Evolutionary conservation across 2,329 filamentous ascomycete species (phyloP).

Genomic region (Beauveria sp.): DNA sequence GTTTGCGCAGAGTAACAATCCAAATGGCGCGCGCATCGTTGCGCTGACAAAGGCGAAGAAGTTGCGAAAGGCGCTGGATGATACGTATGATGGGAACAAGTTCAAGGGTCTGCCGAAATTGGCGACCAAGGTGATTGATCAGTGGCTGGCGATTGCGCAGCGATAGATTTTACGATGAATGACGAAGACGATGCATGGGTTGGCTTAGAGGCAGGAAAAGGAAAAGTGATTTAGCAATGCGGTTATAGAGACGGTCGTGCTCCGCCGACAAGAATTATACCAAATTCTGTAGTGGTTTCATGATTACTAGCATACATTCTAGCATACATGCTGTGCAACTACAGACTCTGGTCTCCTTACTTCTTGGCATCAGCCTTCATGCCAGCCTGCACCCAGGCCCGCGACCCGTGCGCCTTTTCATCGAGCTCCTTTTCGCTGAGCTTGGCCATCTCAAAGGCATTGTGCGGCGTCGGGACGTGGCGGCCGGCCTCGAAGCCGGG

Average conservation of each 20-base stretch:
- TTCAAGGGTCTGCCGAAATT: constrained; percentile 20
- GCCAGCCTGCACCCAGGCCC: constrained; percentile 58
- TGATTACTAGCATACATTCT: neutral
- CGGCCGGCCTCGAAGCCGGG: constrained; percentile 69
- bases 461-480: constrained; percentile 62
- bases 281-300: neutral
- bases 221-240: neutral
- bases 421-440: constrained; percentile 48
- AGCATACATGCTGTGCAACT: neutral
- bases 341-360: constrained; percentile 11
- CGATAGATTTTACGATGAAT: neutral
- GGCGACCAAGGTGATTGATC: constrained; percentile 17
- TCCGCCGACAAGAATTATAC: neutral
- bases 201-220: neutral
- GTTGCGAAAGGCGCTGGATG: constrained; percentile 17
- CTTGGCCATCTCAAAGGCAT: constrained; percentile 39
- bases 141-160: constrained; percentile 20
- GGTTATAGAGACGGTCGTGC: neutral
- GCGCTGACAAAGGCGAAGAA: constrained; percentile 19
- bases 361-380: constrained; percentile 62
- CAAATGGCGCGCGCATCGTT: constrained; percentile 14
- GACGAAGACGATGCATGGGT: neutral
- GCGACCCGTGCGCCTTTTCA: constrained; percentile 42
- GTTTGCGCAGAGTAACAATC: constrained; percentile 15
- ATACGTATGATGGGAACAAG: constrained; percentile 21